Conservation (phyloP, 176 grass and related monocot genomes). For the Zoysia japonica region DNA sequence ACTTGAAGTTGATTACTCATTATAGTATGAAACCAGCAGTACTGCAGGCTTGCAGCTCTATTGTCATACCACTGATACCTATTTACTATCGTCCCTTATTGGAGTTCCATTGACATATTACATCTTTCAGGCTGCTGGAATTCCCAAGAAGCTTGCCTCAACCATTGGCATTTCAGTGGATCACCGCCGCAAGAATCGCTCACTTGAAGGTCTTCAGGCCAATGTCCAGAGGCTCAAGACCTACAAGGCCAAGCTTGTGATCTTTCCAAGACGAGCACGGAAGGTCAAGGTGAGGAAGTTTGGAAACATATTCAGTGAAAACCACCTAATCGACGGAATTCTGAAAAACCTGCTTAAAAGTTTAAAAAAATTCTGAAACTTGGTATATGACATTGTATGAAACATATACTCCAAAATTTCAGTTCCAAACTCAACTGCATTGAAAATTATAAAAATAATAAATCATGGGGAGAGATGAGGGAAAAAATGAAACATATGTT, state of each 20-base stretch:
- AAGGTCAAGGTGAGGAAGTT: conserved; percentile 64
- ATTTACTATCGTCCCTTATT: not conserved
- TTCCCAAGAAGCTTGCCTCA: conserved; percentile 73
- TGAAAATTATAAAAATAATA: too few relatives aligned
- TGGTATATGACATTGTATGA: too few relatives aligned
- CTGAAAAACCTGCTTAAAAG: too few relatives aligned
- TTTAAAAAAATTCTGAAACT: too few relatives aligned
- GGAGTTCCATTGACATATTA: not conserved
- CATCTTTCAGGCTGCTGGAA: conserved; percentile 59
- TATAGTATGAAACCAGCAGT: not conserved
- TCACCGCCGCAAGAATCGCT: conserved; percentile 75
- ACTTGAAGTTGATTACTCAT: conserved; percentile 46
- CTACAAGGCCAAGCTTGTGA: conserved; percentile 83
- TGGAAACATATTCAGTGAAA: too few relatives aligned
- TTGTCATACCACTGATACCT: not conserved
- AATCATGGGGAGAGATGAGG: too few relatives aligned
- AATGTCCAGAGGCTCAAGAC: conserved; percentile 78
- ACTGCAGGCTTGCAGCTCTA: not conserved
- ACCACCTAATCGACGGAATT: too few relatives aligned
- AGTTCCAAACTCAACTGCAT: too few relatives aligned
- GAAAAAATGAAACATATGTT: too few relatives aligned
- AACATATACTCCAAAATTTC: too few relatives aligned
- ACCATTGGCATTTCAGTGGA: conserved; percentile 89
- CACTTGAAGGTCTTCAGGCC: conserved; percentile 74
- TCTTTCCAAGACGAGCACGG: conserved; percentile 75